Evolutionary conservation across 1,284 basidiomycete genomes (phyloP).

Genomic region (Crucibulum parvulum): DNA sequence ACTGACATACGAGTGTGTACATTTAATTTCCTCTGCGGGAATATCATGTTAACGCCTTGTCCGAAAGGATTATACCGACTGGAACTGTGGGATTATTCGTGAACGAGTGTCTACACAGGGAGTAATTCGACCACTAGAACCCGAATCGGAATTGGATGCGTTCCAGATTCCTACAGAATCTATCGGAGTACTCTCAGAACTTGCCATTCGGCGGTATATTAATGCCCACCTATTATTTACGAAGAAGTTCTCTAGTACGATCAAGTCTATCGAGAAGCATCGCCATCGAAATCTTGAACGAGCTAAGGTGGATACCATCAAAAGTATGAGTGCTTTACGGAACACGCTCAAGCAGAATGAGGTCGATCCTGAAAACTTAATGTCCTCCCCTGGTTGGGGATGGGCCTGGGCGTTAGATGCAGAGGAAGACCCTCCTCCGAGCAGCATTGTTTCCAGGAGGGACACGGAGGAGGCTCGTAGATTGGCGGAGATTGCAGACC

Average conservation of each 20-base stretch:
- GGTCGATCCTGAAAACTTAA: slow-evolving; percentile 17
- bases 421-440: slow-evolving; percentile 81
- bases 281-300: slow-evolving; percentile 65
- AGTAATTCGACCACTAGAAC: slow-evolving; percentile 80
- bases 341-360: slow-evolving; percentile 51
- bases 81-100: slow-evolving; percentile 72
- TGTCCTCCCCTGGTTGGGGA: slow-evolving; percentile 59
- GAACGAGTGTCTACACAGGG: slow-evolving; percentile 88
- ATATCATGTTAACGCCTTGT: not conserved
- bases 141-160: slow-evolving; percentile 67
- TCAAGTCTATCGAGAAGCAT: slow-evolving; percentile 63
- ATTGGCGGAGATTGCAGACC: slow-evolving; percentile 75
- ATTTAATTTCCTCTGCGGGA: not conserved
- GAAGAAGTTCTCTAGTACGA: slow-evolving; percentile 64
- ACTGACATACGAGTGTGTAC: slow-evolving; percentile 51
- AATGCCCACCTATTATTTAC: slow-evolving; percentile 63
- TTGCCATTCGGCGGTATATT: slow-evolving; percentile 67
- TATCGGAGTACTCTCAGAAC: slow-evolving; percentile 76
- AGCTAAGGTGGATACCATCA: slow-evolving; percentile 62
- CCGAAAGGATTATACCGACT: slow-evolving; percentile 38
- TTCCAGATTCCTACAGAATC: slow-evolving; percentile 68
- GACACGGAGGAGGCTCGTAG: slow-evolving; percentile 79
- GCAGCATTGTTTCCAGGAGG: slow-evolving; percentile 79
- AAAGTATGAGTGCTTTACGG: slow-evolving; percentile 54
- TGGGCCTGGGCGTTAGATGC: slow-evolving; percentile 81